Conservation (phyloP, 1,284 basidiomycete genomes). For the Earliella scabrosa region DNA sequence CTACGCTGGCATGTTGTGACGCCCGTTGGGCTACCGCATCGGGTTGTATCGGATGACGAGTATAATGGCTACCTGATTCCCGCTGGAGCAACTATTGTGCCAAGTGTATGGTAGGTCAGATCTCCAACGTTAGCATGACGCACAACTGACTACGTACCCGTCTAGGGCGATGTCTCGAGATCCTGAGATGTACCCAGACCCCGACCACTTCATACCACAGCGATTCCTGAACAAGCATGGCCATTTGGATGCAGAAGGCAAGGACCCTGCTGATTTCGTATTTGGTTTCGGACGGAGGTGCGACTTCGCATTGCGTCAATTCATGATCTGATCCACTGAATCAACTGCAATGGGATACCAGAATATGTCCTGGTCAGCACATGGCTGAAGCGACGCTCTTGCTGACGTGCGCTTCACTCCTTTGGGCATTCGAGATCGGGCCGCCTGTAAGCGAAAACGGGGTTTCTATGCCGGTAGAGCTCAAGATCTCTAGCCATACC, state of each 20-base stretch:
- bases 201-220: background rate
- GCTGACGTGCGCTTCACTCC: background rate
- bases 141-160: no score
- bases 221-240: background rate
- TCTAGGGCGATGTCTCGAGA: background rate
- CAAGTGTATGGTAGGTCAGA: background rate
- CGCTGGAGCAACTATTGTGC: background rate
- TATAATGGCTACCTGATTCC: background rate
- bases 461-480: background rate
- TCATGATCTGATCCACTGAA: background rate
- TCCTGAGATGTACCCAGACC: background rate
- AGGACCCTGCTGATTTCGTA: background rate
- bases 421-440: background rate
- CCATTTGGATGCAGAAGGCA: background rate
- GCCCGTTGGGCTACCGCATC: background rate
- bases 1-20: background rate
- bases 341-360: no score
- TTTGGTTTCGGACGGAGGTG: background rate
- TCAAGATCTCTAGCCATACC: no score
- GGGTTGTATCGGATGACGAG: background rate
- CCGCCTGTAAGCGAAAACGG: background rate
- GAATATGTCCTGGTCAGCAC: background rate
- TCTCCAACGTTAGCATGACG: background rate
- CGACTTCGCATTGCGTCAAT: background rate
- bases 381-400: background rate